Conservation (phyloP, 169 alveolate species). For the Amoebophrya sp. region DNA sequence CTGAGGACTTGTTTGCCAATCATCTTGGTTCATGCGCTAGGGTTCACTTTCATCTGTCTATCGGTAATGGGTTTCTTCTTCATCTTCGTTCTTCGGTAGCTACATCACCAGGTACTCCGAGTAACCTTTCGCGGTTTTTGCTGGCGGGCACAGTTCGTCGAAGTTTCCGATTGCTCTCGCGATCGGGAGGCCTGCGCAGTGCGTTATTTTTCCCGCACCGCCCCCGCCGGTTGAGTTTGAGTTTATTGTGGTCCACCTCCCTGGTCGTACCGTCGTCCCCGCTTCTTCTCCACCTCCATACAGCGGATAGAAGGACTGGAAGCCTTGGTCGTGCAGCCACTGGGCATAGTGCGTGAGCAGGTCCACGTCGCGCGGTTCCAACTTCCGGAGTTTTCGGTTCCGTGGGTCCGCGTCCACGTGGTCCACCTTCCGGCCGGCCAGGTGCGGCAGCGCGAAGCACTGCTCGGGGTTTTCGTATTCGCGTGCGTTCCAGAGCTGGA, state of each 20-base stretch:
- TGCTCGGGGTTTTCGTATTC: neutral
- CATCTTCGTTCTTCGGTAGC: too few species aligned
- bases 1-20: too few species aligned
- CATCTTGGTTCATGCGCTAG: too few species aligned
- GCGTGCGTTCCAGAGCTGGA: neutral
- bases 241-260: too few species aligned
- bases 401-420: neutral
- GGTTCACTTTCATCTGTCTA: too few species aligned
- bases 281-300: neutral
- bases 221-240: neutral
- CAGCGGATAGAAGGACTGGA: neutral
- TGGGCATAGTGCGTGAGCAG: neutral
- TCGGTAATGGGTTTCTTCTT: too few species aligned
- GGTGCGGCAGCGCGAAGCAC: neutral
- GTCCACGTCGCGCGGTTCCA: neutral
- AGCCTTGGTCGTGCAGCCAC: neutral
- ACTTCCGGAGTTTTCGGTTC: neutral
- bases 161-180: neutral
- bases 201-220: neutral
- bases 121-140: neutral
- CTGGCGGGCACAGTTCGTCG: neutral
- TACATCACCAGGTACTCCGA: neutral
- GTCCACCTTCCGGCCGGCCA: neutral
- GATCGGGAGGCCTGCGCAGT: neutral
- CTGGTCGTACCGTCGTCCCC: too few species aligned